Conservation (phyloP, 257 asterid genomes). For the Nicotiana benthamiana region DNA sequence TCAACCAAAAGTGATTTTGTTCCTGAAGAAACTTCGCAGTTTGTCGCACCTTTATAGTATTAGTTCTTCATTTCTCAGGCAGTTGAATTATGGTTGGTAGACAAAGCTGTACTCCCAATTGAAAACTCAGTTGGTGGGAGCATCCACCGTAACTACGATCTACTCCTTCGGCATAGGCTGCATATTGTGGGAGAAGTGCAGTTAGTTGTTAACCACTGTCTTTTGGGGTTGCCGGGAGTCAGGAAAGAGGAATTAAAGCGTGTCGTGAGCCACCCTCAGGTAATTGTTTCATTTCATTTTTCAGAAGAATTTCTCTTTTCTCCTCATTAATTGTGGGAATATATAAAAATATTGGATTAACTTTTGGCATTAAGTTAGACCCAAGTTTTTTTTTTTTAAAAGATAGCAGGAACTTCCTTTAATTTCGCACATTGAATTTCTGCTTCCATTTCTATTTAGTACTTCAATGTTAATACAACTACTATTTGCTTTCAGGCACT, state of each 20-base stretch:
- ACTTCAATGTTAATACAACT: background rate
- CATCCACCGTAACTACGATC: slow-evolving; percentile 85
- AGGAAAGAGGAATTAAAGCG: slow-evolving; percentile 65
- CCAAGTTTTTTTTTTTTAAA: too few species aligned
- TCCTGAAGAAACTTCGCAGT: background rate
- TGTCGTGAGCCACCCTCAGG: slow-evolving; percentile 94
- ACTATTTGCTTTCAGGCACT: slow-evolving; percentile 54
- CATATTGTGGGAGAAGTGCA: slow-evolving; percentile 94
- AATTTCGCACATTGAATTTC: background rate
- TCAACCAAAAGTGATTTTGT: background rate
- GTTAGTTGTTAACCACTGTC: slow-evolving; percentile 73
- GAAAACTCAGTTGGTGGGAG: slow-evolving; percentile 97
- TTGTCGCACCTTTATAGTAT: slow-evolving; percentile 7
- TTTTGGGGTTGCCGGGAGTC: slow-evolving; percentile 80
- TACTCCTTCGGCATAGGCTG: slow-evolving; percentile 82
- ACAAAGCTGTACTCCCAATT: slow-evolving; percentile 88
- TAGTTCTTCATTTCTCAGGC: slow-evolving; percentile 47
- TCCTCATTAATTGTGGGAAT: background rate
- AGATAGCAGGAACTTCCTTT: background rate
- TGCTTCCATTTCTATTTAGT: background rate
- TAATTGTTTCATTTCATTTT: slow-evolving; percentile 18
- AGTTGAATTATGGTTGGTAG: slow-evolving; percentile 92
- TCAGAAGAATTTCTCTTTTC: background rate
- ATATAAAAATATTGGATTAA: background rate
- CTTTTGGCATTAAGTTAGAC: background rate